Base-by-base conservation (phyloP, 345 rosid genomes). In the Sapria himalayana region DNA sequence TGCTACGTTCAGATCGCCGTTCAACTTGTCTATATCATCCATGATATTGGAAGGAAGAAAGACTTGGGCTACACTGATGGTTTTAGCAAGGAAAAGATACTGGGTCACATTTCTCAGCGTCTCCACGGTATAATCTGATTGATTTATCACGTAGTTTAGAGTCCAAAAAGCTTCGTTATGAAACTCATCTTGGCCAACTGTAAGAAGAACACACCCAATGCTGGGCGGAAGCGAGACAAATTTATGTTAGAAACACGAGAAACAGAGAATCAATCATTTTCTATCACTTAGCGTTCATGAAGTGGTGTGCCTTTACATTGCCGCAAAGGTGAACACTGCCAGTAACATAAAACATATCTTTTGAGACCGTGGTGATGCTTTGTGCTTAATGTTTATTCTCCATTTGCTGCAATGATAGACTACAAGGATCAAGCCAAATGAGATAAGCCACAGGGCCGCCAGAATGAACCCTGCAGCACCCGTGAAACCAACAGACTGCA, bases 401-500 rank as follows among this genome's bases (percentile, higher is more conserved):
- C 93, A 74, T 34, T 71, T 62, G 41, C 74, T 76, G 55, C 67
- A 74, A 59, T 72, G 71, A 33, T 66, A 68, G 1, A 68, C 48
- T 19, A 55, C 45, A 45, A 89, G 93, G 62, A 69, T 79, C 60
- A 85, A 48, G 39, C 98, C 95, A 44, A 89, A 89, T 4, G 69
- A 60, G 55, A 79, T 57, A 54, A 89, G 67, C 98, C 98, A 89
- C 10, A 82, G 43, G 51, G 46, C 32, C 31, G 91, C 84, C 40
- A 82, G 69, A 49, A 79, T 55, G 61, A 89, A 82, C 23, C 64
- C 86, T 59, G 71, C 64, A 42, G 86, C 77, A 52, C 95, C 98
- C 27, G 95, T 72, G 60, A 79, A 89, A 55, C 86, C 92, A 56
- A 89, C 95, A 65, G 99, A 89, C 95, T 89, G 69, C 54, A 62